Base-by-base conservation (phyloP, 176 grass and related monocot species). In the Bromus sterilis region DNA sequence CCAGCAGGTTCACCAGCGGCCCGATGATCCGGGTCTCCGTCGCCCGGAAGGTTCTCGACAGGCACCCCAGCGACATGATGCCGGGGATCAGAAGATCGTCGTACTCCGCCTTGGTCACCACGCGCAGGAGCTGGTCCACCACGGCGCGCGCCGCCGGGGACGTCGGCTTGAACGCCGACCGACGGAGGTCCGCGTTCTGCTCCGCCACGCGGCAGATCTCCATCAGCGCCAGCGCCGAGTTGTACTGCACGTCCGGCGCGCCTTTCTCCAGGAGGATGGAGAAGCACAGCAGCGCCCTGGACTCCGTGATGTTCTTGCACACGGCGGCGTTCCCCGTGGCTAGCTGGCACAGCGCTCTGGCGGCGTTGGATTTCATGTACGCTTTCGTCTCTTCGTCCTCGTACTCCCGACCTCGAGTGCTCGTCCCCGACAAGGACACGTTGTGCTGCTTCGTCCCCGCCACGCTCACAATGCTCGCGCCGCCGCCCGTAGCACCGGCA, bases 251-350 rank as follows among this genome's bases (percentile, higher is more conserved):
- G 26, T 94, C 92, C 55, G 83, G 87, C 0, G 42, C 43, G 28
- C 85, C 78, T 30, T 91, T 94, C 63, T 97, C 92, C 11, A 97
- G 82, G 9, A 97, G 83, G 16, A 94, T 62, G 2, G 95, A 79
- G 30, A 97, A 90, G 80, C 92, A 97, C 3, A 97, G 92, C 18
- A 97, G 88, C 2, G 92, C 95, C 56, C 86, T 85, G 1, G 92
- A 97, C 60, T 97, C 92, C 0, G 95, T 97, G 90, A 97, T 93
- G 90, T 82, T 97, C 84, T 94, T 97, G 78, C 92, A 97, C 55
- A 94, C 84, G 46, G 85, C 87, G 1, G 86, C 28, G n/a, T 97
- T 97, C 48, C 86, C 90, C 74, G 28, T 91, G 34, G 90, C 85
- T 11, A 97, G 90, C 49, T 85, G 89, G 83, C 83, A 91, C 70